phyloP scores from a whole-genome alignment of 1,284 basidiomycete genomes.

The Austroboletus novae-zelandiae region DNA sequence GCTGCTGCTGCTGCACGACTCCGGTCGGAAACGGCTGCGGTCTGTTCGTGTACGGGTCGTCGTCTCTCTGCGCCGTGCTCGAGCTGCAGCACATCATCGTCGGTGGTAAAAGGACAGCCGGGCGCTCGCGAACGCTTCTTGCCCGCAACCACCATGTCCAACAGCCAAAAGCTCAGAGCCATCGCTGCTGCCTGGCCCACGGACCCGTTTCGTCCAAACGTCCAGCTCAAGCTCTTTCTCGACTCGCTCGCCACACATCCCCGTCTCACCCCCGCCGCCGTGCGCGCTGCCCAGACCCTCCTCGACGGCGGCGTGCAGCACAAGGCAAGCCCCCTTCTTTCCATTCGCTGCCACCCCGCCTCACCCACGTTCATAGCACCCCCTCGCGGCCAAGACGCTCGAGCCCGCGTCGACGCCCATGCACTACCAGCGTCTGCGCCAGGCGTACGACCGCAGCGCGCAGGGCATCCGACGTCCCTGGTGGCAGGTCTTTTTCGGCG shows the following conservation, averaged over 20 bases:
- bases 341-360: neutral
- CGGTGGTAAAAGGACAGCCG: neutral
- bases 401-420: constrained; percentile 66
- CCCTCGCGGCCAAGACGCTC: constrained; percentile 58
- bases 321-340: constrained; percentile 41
- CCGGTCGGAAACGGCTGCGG: constrained; percentile 18
- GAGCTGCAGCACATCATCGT: constrained; percentile 62
- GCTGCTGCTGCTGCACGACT: constrained; percentile 58
- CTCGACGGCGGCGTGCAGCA: constrained; percentile 52
- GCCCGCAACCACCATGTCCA: neutral
- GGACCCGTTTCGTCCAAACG: constrained; percentile 71
- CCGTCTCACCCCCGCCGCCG: constrained; percentile 55
- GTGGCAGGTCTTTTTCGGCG: constrained; percentile 78
- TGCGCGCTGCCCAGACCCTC: constrained; percentile 54
- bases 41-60: constrained; percentile 36
- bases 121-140: constrained; percentile 20
- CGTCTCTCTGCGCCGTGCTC: constrained; percentile 27
- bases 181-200: constrained; percentile 59
- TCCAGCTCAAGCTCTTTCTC: constrained; percentile 67
- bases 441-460: constrained; percentile 69
- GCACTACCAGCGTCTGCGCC: constrained; percentile 68
- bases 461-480: constrained; percentile 71
- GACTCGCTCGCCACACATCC: constrained; percentile 65
- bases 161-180: constrained; percentile 42
- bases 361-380: constrained; percentile 39